Evolutionary conservation across 163 green algal species (phyloP).

Genomic region (Chlamydomonas reinhardtii): DNA sequence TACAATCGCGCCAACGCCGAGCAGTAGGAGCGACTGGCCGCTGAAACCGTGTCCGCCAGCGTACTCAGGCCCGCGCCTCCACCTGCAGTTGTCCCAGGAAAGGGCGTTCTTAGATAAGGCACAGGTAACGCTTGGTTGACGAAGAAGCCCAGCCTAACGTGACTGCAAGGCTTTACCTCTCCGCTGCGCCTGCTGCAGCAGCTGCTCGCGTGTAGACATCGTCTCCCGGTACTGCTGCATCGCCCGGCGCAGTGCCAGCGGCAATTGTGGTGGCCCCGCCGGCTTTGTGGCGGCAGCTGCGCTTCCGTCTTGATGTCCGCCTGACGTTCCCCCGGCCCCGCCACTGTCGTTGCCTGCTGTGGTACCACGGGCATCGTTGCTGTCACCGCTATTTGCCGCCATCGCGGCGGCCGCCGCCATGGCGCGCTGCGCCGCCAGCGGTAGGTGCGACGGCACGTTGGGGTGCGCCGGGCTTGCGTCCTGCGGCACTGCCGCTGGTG

Average conservation of each 20-base stretch:
- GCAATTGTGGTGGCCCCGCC: slow-evolving; percentile 19
- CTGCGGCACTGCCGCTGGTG: too few species aligned
- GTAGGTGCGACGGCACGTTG: slow-evolving; percentile 4
- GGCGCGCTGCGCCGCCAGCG: slow-evolving; percentile 32
- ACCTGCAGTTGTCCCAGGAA: neutral
- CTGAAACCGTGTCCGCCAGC: neutral
- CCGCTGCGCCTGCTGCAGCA: slow-evolving; percentile 10
- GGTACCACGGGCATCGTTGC: neutral
- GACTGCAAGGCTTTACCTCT: neutral
- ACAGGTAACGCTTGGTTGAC: too few species aligned
- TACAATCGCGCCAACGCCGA: neutral
- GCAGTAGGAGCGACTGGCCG: slow-evolving; percentile 4
- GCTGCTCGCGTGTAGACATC: slow-evolving; percentile 27
- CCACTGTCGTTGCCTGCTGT: too few species aligned
- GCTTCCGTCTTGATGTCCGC: neutral
- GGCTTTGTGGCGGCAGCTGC: neutral
- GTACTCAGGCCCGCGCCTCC: too few species aligned
- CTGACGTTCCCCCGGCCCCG: too few species aligned
- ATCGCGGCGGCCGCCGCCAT: slow-evolving; percentile 19
- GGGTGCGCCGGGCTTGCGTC: too few species aligned
- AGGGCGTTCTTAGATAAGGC: too few species aligned
- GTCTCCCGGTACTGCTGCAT: slow-evolving; percentile 41
- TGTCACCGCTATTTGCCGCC: neutral
- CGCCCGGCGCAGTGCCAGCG: slow-evolving; percentile 26
- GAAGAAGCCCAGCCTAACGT: too few species aligned